Conservation (phyloP, 805 yeast genomes). For the Pachysolen tannophilus region DNA sequence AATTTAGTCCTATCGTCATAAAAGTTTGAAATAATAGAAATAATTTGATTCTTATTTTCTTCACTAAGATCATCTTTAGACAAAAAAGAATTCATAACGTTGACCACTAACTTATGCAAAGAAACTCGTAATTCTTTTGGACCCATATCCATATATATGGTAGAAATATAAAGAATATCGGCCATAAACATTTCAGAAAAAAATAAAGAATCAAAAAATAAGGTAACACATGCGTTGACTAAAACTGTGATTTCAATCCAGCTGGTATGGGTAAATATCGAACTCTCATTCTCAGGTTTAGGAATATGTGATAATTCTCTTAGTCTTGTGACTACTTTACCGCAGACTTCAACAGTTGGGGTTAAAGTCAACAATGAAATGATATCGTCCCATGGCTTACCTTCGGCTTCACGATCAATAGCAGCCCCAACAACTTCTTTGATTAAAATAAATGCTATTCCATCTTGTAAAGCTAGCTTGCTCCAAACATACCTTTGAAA, state of each 20-base stretch:
- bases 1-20: constrained; percentile 60
- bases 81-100: constrained; percentile 62
- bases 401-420: constrained; percentile 71
- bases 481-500: constrained; percentile 64
- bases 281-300: constrained; percentile 28
- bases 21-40: constrained; percentile 36
- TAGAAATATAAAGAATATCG: constrained; percentile 60
- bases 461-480: constrained; percentile 51
- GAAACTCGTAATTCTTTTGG: constrained; percentile 50
- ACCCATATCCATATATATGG: constrained; percentile 49
- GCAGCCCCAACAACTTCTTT: constrained; percentile 72
- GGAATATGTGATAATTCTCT: constrained; percentile 44
- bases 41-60: constrained; percentile 31
- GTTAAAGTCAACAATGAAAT: constrained; percentile 53
- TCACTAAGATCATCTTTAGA: constrained; percentile 44
- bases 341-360: constrained; percentile 70
- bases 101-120: constrained; percentile 53
- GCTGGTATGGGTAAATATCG: constrained; percentile 41
- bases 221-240: constrained; percentile 50
- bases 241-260: constrained; percentile 70
- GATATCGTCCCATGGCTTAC: constrained; percentile 56
- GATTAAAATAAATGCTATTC: constrained; percentile 47
- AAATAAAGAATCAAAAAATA: constrained; percentile 63
- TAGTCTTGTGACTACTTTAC: constrained; percentile 51
- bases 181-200: constrained; percentile 60